Percentiles rank a stretch among this genome's conserved stretches.
These are phyloP conservation scores for Nidula microcarpa DNA, from an alignment of 768 basidiomycete species.

Conservation along the genomic window DNA sequence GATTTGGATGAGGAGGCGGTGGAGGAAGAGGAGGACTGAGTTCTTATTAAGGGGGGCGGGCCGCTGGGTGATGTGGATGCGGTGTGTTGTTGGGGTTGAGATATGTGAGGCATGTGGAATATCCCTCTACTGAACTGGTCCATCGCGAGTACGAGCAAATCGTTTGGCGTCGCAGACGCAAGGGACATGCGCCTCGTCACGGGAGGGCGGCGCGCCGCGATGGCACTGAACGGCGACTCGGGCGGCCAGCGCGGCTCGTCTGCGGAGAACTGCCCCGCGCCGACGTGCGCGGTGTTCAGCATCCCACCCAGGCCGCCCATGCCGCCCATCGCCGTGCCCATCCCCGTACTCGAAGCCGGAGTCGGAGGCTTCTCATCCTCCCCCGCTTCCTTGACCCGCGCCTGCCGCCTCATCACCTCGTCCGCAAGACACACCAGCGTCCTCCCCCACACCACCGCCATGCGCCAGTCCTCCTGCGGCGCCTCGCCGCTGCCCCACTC, in stretches of 20 bases:
- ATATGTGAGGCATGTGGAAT: slow-evolving; percentile 64
- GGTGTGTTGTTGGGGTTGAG: background rate
- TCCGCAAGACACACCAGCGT: slow-evolving; percentile 60
- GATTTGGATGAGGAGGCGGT: background rate
- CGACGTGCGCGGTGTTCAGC: slow-evolving; percentile 1
- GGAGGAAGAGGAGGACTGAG: slow-evolving; percentile 7
- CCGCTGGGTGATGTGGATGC: background rate
- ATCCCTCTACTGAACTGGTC: slow-evolving; percentile 70
- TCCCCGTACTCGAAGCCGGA: too few species aligned
- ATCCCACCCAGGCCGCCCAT: too few species aligned
- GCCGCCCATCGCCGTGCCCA: too few species aligned
- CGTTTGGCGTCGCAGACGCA: slow-evolving; percentile 36
- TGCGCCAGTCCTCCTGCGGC: slow-evolving; percentile 59
- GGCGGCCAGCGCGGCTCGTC: slow-evolving; percentile 48
- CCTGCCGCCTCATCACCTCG: slow-evolving; percentile 35
- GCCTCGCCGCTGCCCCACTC: slow-evolving; percentile 11
- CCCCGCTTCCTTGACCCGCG: slow-evolving; percentile 9
- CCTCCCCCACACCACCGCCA: slow-evolving; percentile 67
- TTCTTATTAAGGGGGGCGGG: slow-evolving; percentile 2
- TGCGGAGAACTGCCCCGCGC: slow-evolving; percentile 11
- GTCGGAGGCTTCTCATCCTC: slow-evolving; percentile 1
- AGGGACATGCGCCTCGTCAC: slow-evolving; percentile 47
- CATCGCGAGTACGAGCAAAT: slow-evolving; percentile 57
- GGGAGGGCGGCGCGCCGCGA: slow-evolving; percentile 46
- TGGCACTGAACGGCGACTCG: slow-evolving; percentile 49